Conservation (phyloP, 108 stramenopile genomes). For the Skeletonema menzelii region DNA sequence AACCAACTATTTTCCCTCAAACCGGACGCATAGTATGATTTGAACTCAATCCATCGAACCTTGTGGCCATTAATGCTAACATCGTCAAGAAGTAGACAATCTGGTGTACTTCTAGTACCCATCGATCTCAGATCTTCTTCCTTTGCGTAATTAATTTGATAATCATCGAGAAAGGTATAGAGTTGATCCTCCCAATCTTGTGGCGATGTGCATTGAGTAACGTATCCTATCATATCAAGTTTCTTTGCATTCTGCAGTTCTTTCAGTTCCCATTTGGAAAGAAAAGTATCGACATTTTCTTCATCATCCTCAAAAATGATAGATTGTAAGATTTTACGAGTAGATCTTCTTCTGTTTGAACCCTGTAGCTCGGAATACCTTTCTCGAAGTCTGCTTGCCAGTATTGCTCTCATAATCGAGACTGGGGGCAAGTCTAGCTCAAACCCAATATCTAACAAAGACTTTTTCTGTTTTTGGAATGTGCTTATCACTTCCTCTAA, state of each 20-base stretch:
- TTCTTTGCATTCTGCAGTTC: conserved; percentile 26
- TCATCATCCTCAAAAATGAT: conserved; percentile 19
- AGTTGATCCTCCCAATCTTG: conserved; percentile 28
- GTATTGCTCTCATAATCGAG: conserved; percentile 29
- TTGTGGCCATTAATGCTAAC: conserved; percentile 22
- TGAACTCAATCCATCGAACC: conserved; percentile 33
- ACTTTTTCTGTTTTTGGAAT: conserved; percentile 6
- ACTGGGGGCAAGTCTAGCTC: conserved; percentile 41
- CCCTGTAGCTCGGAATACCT: not conserved
- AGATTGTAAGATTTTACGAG: conserved; percentile 16
- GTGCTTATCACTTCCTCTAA: conserved; percentile 8
- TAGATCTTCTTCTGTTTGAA: not conserved
- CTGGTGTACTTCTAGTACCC: conserved; percentile 21
- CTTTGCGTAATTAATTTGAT: conserved; percentile 18
- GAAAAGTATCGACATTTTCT: not conserved
- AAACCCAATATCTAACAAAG: conserved; percentile 15
- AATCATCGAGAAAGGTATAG: conserved; percentile 5
- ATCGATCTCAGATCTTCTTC: conserved; percentile 15
- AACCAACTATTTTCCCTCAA: conserved; percentile 20
- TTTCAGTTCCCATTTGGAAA: conserved; percentile 25
- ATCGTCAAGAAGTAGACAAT: conserved; percentile 33
- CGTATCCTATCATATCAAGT: conserved; percentile 25
- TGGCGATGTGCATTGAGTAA: not conserved
- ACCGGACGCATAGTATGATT: conserved; percentile 25
- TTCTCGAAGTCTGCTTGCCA: conserved; percentile 12